Percentiles rank a stretch among this genome's conserved stretches.
Evolutionary conservation across 2,329 filamentous ascomycete genomes (phyloP).

Genomic region (Botryosphaeria dothidea): DNA sequence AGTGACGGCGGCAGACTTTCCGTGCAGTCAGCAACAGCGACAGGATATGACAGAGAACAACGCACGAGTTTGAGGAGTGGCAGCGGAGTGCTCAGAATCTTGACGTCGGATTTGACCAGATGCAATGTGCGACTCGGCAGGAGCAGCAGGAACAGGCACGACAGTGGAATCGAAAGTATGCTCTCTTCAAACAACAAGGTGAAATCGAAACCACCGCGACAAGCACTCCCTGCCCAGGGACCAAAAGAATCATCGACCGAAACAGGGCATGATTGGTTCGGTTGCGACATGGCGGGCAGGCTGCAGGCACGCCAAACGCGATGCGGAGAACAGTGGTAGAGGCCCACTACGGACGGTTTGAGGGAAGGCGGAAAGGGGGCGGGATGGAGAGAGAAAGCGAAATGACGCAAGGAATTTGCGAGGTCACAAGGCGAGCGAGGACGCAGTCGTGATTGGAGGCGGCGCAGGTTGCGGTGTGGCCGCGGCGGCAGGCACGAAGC

Average conservation of each 20-base stretch:
- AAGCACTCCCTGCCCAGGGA: conserved; percentile 31
- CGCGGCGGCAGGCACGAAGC: not conserved
- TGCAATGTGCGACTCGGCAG: conserved; percentile 31
- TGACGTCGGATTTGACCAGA: conserved; percentile 29
- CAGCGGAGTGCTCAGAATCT: conserved; percentile 28
- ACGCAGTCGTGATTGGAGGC: not conserved
- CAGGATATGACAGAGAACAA: not conserved
- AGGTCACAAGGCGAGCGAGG: not conserved
- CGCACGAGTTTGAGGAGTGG: conserved; percentile 32
- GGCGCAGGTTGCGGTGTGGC: not conserved
- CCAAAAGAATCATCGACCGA: conserved; percentile 33
- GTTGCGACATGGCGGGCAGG: not conserved
- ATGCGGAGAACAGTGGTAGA: not conserved
- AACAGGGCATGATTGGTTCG: not conserved
- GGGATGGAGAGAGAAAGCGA: not conserved
- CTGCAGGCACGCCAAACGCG: not conserved
- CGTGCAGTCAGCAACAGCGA: not conserved
- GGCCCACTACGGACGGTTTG: not conserved
- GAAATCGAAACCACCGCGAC: conserved; percentile 41
- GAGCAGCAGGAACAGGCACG: conserved; percentile 31
- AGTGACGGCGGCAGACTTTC: conserved; percentile 23
- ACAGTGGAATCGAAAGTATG: conserved; percentile 34
- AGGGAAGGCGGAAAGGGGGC: not conserved
- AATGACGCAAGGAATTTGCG: not conserved
- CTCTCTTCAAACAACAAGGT: conserved; percentile 39